A percentile compares a stretch with the other conserved stretches of the same genome.
These are phyloP conservation scores for Phytophthora hybrid DNA, from an alignment of 352 stramenopile genomes.

Conservation along the genomic window DNA sequence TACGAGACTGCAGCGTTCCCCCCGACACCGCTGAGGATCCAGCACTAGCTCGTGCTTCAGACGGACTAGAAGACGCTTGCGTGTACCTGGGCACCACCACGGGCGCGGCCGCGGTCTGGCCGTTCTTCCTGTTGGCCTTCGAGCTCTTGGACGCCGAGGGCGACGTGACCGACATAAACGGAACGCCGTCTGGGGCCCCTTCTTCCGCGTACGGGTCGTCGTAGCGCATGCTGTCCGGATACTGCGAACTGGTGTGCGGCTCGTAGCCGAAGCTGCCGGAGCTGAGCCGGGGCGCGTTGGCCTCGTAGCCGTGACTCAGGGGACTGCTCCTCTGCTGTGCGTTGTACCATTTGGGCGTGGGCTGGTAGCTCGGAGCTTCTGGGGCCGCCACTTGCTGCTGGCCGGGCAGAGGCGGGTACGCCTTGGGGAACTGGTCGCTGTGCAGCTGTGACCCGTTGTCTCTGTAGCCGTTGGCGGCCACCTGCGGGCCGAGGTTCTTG, in stretches of 20 bases:
- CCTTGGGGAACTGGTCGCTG: constrained; percentile 41
- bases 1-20: constrained; percentile 64
- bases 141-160: constrained; percentile 39
- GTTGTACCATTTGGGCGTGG: constrained; percentile 37
- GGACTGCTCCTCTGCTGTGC: constrained; percentile 14
- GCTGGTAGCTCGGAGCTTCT: constrained; percentile 27
- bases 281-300: constrained; percentile 33
- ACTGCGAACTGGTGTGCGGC: constrained; percentile 19
- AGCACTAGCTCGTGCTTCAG: constrained; percentile 23
- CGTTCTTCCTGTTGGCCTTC: constrained; percentile 29
- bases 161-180: constrained; percentile 56
- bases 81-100: constrained; percentile 44
- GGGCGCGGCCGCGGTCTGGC: constrained; percentile 18
- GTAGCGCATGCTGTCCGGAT: constrained; percentile 46
- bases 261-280: constrained; percentile 27
- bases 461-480: constrained; percentile 52
- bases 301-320: constrained; percentile 31
- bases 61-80: constrained; percentile 33
- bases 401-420: constrained; percentile 37
- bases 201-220: constrained; percentile 39
- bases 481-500: constrained; percentile 48
- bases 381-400: constrained; percentile 17
- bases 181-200: constrained; percentile 35
- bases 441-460: constrained; percentile 35
- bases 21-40: constrained; percentile 20